phyloP scores from a whole-genome alignment of 305 asterid species.

The Ilex paraguariensis region DNA sequence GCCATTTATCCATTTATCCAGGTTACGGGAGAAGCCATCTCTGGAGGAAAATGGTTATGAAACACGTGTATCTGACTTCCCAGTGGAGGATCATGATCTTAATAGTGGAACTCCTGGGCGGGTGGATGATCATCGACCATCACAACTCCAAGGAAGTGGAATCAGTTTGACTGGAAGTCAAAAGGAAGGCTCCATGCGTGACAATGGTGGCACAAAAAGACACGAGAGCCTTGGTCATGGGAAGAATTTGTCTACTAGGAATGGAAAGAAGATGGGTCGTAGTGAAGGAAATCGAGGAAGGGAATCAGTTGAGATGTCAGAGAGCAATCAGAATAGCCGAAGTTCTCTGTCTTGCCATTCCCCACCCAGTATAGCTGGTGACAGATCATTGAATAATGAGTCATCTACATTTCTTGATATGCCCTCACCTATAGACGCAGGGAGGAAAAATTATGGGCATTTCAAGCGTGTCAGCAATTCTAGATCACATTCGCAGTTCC shows the following conservation, averaged over 20 bases:
- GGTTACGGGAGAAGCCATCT: background rate
- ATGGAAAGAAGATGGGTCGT: background rate
- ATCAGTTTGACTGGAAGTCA: background rate
- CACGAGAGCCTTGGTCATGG: background rate
- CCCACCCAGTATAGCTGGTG: too few species aligned
- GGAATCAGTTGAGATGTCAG: too few species aligned
- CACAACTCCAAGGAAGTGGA: background rate
- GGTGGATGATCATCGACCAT: background rate
- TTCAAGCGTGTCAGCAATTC: too few species aligned
- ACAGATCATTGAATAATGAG: too few species aligned
- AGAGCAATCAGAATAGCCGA: too few species aligned
- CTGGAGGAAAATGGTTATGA: background rate
- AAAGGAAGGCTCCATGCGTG: background rate
- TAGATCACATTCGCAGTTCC: too few species aligned
- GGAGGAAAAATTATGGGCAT: too few species aligned
- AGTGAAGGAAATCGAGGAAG: background rate
- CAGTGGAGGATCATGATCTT: background rate
- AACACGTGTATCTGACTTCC: background rate
- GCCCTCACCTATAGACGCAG: too few species aligned
- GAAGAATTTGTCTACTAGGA: background rate
- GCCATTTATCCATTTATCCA: slow-evolving; percentile 4
- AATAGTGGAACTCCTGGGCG: background rate
- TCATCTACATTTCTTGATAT: too few species aligned
- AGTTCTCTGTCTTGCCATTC: too few species aligned
- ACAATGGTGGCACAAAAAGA: background rate